phyloP scores from a whole-genome alignment of 2,329 filamentous ascomycete species.

The Colletotrichum navitas region DNA sequence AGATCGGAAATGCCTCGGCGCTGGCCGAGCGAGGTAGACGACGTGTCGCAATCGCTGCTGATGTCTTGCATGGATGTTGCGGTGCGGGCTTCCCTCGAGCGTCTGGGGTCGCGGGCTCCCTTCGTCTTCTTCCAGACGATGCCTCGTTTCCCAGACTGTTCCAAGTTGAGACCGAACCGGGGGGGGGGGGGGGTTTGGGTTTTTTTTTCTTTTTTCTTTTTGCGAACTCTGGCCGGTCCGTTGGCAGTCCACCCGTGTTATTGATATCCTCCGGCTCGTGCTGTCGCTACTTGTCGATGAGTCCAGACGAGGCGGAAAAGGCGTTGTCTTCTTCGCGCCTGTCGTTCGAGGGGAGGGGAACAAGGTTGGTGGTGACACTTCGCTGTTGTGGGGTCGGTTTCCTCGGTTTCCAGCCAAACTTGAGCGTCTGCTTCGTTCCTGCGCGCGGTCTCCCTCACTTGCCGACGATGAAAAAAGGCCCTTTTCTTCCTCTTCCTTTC shows the following conservation, averaged over 20 bases:
- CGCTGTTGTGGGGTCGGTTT: not conserved
- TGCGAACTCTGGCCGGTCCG: slow-evolving; percentile 5
- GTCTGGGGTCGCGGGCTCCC: slow-evolving; percentile 42
- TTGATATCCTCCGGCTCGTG: slow-evolving; percentile 6
- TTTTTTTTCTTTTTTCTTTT: no score
- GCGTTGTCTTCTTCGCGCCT: no score
- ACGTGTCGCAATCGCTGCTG: slow-evolving; percentile 59
- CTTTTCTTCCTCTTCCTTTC: not conserved
- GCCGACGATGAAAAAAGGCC: not conserved
- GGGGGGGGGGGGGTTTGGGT: no score
- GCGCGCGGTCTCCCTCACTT: not conserved
- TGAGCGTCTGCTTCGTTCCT: not conserved
- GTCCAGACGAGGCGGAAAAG: not conserved
- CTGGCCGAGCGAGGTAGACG: slow-evolving; percentile 65
- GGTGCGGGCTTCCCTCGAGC: slow-evolving; percentile 41
- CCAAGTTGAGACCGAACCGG: not conserved
- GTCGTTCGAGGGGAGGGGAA: not conserved
- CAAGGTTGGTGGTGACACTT: not conserved
- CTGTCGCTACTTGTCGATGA: not conserved
- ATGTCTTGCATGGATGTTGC: slow-evolving; percentile 67
- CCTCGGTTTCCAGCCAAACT: not conserved
- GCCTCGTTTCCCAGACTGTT: slow-evolving; percentile 36
- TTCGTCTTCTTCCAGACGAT: slow-evolving; percentile 35
- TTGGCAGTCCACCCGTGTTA: not conserved
- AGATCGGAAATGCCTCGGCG: slow-evolving; percentile 69